Base-by-base conservation (phyloP, 1,284 basidiomycete genomes). In the Pterula multifida region DNA sequence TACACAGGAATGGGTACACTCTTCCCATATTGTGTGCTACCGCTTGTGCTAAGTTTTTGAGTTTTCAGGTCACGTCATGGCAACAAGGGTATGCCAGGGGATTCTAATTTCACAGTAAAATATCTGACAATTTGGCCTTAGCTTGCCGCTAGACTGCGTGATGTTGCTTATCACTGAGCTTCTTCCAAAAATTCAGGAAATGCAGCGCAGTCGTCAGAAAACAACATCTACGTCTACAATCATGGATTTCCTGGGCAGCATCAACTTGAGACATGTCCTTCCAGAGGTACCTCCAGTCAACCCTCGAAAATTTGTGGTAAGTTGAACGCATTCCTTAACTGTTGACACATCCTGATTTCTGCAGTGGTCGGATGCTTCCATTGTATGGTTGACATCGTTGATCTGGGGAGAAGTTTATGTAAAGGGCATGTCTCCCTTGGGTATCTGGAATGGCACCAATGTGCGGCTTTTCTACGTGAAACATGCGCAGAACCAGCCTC, bases 361-460 rank as follows among this genome's bases (percentile, higher is more conserved):
- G 12, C 52, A 91, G 87, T 95, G 90, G 90, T 86, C 90, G 3
- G 84, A 90, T 55, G 84, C 89, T 2, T 91, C 89, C 2, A 74
- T 85, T 50, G 76, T 93, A 11, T 95, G 92, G 92, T 72, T 94
- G 45, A 89, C 90, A 6, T 90, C 86, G 0, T 67, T 95, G 49
- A 80, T 93, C 28, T 96, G 92, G 90, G 92, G 92, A 42, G 90
- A 93, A 61, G 79, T 93, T 21, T 96, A 93, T 61, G 85, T 96
- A n/a, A 81, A 82, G 36, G 84, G 82, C 4, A 83, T 92, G 76
- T 79, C 81, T 1, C 83, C 84, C 3, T 68, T 91, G 26, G 89
- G 88, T 3, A 79, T 91, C 35, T 94, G 90, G 90, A 87, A 86
- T 56, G 79, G 80, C 42, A 93, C 91, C 9, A 84, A 80, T 44